Base-by-base conservation (phyloP, 2,329 filamentous ascomycete species). In the Exophiala mesophila region DNA sequence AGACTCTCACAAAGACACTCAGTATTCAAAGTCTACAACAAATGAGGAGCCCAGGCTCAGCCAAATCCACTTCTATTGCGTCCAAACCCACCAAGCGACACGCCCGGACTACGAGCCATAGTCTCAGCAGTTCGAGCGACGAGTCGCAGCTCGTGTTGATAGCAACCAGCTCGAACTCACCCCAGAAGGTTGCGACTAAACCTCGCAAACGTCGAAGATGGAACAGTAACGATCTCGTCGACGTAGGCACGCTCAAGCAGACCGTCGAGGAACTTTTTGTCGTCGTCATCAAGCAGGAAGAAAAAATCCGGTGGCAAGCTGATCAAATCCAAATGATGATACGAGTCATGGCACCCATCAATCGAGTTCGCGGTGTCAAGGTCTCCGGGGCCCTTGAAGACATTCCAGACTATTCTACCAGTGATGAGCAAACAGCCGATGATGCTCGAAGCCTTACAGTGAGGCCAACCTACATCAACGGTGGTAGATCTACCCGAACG, bases 281-380 rank as follows among this genome's bases (percentile, higher is more conserved):
- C 1, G 46, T 40, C 7, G 45, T 52, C 17, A 16, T 47, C 24
- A 33, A 47, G 24, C 46, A 52, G 26, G 49, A 52, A 31, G 44
- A 49, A 33, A 44, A 37, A 21, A 39, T 52, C 16, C 36, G 18
- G 18, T 41, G 36, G 44, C 49, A 49, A 32, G 41, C 44, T 4
- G 19, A 44, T 13, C 43, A 52, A 24, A 42, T 52, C 8, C 43
- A 47, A 13, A 52, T 45, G 44, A 52, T 52, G 35, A 41, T 44
- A 10, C 30, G 44, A 21, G 41, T 47, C 3, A 42, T 50, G 23
- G 44, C 46, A n/a, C 46, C 49, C 13, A 46, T 44, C 35, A 48
- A 41, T 17, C 41, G 39, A 15, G 28, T 20, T 8, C 36, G 39
- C 15, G 36, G 39, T 8, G 28, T 44, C 18, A 43, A 41, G 18